A percentile compares a stretch with the other conserved stretches of the same genome.
Conservation (phyloP, 805 yeast genomes). For the Sugiyamaella boreocaroliniensis region DNA sequence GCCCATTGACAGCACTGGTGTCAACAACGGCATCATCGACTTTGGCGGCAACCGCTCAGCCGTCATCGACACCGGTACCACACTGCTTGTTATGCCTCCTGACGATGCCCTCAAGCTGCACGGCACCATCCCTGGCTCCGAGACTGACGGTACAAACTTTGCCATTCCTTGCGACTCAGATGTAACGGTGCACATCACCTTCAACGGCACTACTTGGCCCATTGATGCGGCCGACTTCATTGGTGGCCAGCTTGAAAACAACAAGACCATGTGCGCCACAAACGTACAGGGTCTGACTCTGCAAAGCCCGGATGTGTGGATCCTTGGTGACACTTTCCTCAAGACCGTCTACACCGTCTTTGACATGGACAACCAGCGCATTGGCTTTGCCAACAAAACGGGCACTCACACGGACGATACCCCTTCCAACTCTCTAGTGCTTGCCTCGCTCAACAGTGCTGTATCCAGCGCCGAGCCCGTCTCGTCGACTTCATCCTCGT, state of each 20-base stretch:
- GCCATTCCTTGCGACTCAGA: slow-evolving; percentile 54
- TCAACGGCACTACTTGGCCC: slow-evolving; percentile 43
- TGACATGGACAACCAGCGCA: slow-evolving; percentile 42
- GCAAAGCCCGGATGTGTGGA: slow-evolving; percentile 42
- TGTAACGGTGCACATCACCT: slow-evolving; percentile 34
- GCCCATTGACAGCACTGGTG: slow-evolving; percentile 33
- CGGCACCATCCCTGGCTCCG: slow-evolving; percentile 42
- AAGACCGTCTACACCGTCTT: slow-evolving; percentile 51
- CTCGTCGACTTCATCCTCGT: neutral
- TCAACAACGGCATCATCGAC: slow-evolving; percentile 31
- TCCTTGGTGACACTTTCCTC: slow-evolving; percentile 58
- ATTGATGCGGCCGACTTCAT: slow-evolving; percentile 40
- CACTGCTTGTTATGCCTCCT: slow-evolving; percentile 50
- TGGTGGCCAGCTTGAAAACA: slow-evolving; percentile 40
- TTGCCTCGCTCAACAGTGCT: slow-evolving; percentile 2
- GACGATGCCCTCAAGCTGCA: slow-evolving; percentile 51
- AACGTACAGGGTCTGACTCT: slow-evolving; percentile 53
- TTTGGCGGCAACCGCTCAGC: slow-evolving; percentile 35
- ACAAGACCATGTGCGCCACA: slow-evolving; percentile 53
- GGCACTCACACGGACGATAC: slow-evolving; percentile 14
- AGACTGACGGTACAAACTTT: slow-evolving; percentile 56
- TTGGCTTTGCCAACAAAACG: slow-evolving; percentile 49
- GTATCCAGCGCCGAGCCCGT: neutral
- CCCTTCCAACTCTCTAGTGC: slow-evolving; percentile 16
- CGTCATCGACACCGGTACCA: slow-evolving; percentile 61